These are phyloP conservation scores for Hymenotorrendiella dingleyae DNA, from an alignment of 2,329 filamentous ascomycete genomes.

Conservation along the genomic window DNA sequence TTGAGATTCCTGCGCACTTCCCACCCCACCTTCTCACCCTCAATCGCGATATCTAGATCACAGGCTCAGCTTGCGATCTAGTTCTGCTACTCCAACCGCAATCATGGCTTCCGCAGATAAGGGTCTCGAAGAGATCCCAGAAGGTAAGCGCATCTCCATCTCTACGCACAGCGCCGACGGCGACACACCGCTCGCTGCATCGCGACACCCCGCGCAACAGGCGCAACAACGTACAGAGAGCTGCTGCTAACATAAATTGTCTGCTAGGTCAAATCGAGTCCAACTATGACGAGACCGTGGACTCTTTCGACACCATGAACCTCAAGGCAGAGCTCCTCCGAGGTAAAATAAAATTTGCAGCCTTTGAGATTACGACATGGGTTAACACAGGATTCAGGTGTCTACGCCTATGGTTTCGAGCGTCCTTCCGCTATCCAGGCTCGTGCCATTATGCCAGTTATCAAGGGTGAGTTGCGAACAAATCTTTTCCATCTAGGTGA, in stretches of 20 bases:
- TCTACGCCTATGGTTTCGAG: conserved; percentile 99
- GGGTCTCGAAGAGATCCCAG: conserved; percentile 96
- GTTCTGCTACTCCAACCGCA: conserved; percentile 54
- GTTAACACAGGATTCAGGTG: conserved; percentile 43
- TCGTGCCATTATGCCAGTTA: conserved; percentile 99
- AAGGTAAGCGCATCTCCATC: conserved; percentile 65
- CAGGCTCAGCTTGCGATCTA: conserved; percentile 75
- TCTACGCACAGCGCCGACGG: conserved; percentile 7
- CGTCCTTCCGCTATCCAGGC: conserved; percentile 99
- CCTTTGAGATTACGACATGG: conserved; percentile 5
- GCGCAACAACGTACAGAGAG: conserved; percentile 8
- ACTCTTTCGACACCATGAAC: conserved; percentile 98
- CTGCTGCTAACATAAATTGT: conserved; percentile 20
- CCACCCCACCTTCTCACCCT: conserved; percentile 23
- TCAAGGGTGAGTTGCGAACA: conserved; percentile 70
- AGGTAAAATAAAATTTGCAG: conserved; percentile 48
- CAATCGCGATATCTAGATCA: conserved; percentile 49
- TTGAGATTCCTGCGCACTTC: conserved; percentile 26
- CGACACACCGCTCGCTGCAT: conserved; percentile 19
- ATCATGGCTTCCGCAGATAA: conserved; percentile 94
- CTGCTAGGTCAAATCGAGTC: conserved; percentile 92
- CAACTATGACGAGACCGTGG: conserved; percentile 99
- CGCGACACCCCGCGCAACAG: no score
- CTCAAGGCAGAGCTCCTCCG: conserved; percentile 96
- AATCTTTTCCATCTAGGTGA: conserved; percentile 1